phyloP scores from a whole-genome alignment of 305 asterid species.

The Fraxinus nigra region DNA sequence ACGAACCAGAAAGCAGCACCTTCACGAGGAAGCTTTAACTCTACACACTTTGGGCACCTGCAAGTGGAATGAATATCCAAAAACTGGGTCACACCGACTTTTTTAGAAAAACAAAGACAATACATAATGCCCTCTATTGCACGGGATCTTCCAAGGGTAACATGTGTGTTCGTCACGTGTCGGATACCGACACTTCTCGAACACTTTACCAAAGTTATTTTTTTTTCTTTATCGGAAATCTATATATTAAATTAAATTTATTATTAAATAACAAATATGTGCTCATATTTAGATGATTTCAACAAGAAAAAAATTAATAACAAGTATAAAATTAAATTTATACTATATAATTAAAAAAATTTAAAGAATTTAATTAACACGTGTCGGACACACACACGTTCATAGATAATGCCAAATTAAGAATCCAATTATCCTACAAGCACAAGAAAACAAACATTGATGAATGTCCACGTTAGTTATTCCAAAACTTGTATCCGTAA shows the following conservation, averaged over 20 bases:
- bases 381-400: not conserved
- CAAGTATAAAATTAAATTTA: too few relatives aligned
- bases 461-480: not conserved
- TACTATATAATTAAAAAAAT: too few relatives aligned
- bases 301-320: too few relatives aligned
- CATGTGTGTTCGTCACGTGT: not conserved
- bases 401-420: not conserved
- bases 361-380: too few relatives aligned
- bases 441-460: not conserved
- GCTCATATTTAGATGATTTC: not conserved
- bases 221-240: not conserved
- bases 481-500: not conserved
- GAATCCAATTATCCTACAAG: not conserved
- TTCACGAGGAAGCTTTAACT: conserved; percentile 92
- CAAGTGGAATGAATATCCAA: conserved; percentile 10
- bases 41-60: conserved; percentile 96
- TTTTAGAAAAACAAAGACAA: conserved; percentile 13
- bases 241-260: too few relatives aligned
- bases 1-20: conserved; percentile 98
- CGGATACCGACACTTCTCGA: not conserved
- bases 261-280: too few relatives aligned
- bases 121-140: not conserved
- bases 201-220: not conserved
- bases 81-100: not conserved
- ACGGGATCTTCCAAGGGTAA: not conserved